Evolutionary conservation across 2,329 filamentous ascomycete species (phyloP), one percentile per base, ranked within the genome.

Genomic region (Apiospora hydei): DNA sequence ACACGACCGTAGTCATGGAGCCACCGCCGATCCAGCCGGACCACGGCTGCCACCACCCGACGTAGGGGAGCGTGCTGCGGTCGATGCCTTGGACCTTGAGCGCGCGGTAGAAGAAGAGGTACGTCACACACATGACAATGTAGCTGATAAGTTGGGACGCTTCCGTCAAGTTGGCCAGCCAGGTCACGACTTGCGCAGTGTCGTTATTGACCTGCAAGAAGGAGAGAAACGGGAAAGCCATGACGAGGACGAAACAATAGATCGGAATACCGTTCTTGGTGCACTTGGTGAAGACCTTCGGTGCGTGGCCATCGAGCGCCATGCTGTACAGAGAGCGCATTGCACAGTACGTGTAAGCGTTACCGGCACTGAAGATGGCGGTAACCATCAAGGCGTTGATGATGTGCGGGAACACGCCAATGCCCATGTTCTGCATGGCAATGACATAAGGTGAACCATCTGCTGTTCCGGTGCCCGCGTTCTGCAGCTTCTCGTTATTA

Each of bases 91-190:
- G 93, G 0, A 87, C 91, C 38, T 87, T 84, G 69, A 93, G 86
- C 0, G 93, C 93, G 67, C 90, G 90, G 79, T 92, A 86, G 80
- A 94, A 96, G 72, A 88, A 89, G 71, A 95, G 83, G 81, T 93
- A 96, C 0, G 92, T 92, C 71, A 91, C 86, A 77, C 89, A 90
- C 79, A 94, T 90, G 78, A 88, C 84, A 73, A 92, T 85, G 80
- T 90, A 92, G 82, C 91, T 89, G 79, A 92, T 90, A 75, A 90
- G 85, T 69, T 80, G 79, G 1, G 78, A 77, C 16, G 79, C 79
- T 71, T 81, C 75, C 7, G 79, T 81, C n/a, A 90, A 72, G 78
- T 86, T 80, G 51, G 78, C 76, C 21, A 81, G 76, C 75, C 77
- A 80, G 14, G 78, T 77, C n/a, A 81, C 79, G 38, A 80, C 79